These are phyloP conservation scores for Chlamydomonas applanata DNA, from an alignment of 139 green algal genomes.

Conservation along the genomic window DNA sequence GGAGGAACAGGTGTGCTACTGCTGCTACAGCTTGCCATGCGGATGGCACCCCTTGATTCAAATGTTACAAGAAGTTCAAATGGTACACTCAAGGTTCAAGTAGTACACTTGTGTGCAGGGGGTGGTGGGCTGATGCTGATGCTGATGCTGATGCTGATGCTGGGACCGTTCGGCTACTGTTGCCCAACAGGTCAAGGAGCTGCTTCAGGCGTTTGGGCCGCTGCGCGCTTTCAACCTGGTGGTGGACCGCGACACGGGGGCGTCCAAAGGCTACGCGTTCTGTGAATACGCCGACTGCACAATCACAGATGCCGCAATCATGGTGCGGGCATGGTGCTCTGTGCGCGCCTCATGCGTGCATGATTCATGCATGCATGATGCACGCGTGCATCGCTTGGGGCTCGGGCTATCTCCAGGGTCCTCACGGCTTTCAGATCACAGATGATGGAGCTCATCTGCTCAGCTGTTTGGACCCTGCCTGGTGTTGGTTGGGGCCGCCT, in stretches of 20 bases:
- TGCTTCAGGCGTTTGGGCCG: constrained; percentile 44
- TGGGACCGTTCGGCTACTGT: too few relatives aligned
- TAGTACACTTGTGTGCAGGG: neutral
- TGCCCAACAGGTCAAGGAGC: constrained; percentile 27
- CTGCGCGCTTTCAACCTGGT: constrained; percentile 50
- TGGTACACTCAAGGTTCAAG: neutral
- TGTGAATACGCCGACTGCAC: constrained; percentile 38
- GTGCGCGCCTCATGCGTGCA: too few relatives aligned
- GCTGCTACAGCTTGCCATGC: neutral
- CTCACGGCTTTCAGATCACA: neutral
- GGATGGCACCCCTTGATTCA: neutral
- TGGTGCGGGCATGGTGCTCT: constrained; percentile 18
- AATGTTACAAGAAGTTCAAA: too few relatives aligned
- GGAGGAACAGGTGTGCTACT: constrained; percentile 44
- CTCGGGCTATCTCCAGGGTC: too few relatives aligned
- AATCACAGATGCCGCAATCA: constrained; percentile 28
- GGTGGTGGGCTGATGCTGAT: neutral
- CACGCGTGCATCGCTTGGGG: too few relatives aligned
- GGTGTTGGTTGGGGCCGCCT: too few relatives aligned
- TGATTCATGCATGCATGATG: too few relatives aligned
- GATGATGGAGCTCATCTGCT: too few relatives aligned
- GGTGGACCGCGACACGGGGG: constrained; percentile 30
- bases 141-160: too few relatives aligned
- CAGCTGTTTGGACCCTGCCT: too few relatives aligned
- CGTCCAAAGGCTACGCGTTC: constrained; percentile 37